Conservation (phyloP, 1,284 basidiomycete species). For the Papiliotrema flavescens region DNA sequence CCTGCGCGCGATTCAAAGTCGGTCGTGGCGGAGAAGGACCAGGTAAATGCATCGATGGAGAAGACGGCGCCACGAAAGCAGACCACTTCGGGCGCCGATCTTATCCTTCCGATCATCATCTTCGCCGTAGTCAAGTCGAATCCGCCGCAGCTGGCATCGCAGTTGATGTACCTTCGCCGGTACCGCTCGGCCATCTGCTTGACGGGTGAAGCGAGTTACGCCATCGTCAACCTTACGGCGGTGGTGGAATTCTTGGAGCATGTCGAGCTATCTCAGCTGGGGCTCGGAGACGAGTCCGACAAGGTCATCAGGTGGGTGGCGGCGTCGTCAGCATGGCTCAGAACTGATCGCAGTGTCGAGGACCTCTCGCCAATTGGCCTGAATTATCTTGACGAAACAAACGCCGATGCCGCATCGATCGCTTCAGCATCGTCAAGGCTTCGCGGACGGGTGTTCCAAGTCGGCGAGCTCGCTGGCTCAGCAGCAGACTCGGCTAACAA, state of each 20-base stretch:
- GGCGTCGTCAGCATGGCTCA: constrained; percentile 1
- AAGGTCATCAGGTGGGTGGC: constrained; percentile 57
- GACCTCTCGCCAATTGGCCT: constrained; percentile 74
- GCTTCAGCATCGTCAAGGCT: constrained; percentile 48
- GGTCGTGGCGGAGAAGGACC: neutral
- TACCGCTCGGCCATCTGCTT: constrained; percentile 67
- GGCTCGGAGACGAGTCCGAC: constrained; percentile 62
- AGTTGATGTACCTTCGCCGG: constrained; percentile 79
- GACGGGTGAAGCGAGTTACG: constrained; percentile 84
- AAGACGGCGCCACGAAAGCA: constrained; percentile 7
- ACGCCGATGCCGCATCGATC: constrained; percentile 41
- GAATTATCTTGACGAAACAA: constrained; percentile 38
- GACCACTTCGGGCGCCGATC: constrained; percentile 46
- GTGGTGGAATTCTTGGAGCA: constrained; percentile 91
- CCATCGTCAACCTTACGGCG: constrained; percentile 87
- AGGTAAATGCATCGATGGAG: neutral
- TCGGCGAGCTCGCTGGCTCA: constrained; percentile 62
- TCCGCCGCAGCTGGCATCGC: constrained; percentile 75
- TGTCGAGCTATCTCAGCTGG: constrained; percentile 77
- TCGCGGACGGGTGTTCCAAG: constrained; percentile 70
- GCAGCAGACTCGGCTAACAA: constrained; percentile 75
- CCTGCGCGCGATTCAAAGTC: neutral
- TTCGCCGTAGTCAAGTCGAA: constrained; percentile 87
- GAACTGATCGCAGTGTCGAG: constrained; percentile 53
- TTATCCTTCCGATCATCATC: constrained; percentile 73